Conservation (phyloP, 2,329 filamentous ascomycete genomes). For the Xylaria sp. region DNA sequence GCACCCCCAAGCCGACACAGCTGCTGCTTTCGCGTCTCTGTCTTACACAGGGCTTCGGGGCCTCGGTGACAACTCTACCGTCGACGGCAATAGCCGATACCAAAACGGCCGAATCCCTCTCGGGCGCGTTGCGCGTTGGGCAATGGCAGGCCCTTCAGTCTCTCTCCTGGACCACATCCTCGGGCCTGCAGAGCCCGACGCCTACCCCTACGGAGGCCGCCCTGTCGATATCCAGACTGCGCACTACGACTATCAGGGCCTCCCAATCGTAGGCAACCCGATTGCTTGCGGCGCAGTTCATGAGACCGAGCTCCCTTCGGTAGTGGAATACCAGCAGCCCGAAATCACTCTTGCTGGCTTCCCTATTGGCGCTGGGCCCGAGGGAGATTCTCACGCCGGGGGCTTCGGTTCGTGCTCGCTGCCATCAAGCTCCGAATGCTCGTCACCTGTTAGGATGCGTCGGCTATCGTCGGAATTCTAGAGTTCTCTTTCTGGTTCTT, state of each 20-base stretch:
- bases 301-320: background rate
- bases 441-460: constrained; percentile 2
- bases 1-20: background rate
- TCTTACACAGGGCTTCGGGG: background rate
- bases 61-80: background rate
- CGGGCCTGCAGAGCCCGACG: constrained; percentile 1
- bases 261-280: constrained; percentile 11
- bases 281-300: background rate
- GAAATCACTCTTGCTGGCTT: constrained; percentile 43
- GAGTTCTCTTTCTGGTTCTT: background rate
- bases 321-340: constrained; percentile 15
- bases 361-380: constrained; percentile 50
- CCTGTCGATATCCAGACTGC: constrained; percentile 33
- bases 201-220: background rate
- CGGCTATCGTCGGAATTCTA: constrained; percentile 20
- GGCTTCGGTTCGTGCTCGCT: constrained; percentile 39
- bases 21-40: background rate
- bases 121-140: constrained; percentile 27
- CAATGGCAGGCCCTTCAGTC: constrained; percentile 7
- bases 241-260: constrained; percentile 42
- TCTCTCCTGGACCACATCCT: constrained; percentile 19
- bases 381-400: constrained; percentile 44
- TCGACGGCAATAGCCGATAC: background rate
- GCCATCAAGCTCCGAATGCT: background rate
- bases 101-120: background rate